Evolutionary conservation across 2,329 filamentous ascomycete genomes (phyloP).

Genomic region (Metarhizium rileyi): DNA sequence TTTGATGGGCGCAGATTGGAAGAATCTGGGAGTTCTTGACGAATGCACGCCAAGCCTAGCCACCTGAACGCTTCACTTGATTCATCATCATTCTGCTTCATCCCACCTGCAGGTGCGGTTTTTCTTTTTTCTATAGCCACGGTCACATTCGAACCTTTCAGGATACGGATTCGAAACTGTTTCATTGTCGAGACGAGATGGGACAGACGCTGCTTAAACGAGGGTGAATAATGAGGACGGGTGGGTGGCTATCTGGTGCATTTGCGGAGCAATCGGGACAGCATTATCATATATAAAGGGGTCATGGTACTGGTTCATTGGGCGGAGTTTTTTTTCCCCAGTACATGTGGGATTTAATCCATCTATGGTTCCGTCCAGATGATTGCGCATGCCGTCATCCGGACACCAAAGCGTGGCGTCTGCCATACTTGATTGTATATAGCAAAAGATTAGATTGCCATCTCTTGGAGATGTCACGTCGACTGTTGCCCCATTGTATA

Average conservation of each 20-base stretch:
- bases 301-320: constrained; percentile 1
- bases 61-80: not conserved
- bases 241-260: not conserved
- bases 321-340: constrained; percentile 9
- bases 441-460: not conserved
- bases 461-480: too few relatives aligned
- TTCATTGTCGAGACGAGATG: not conserved
- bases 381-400: not conserved
- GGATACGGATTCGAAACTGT: not conserved
- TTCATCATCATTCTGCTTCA: not conserved
- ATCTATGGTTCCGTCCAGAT: not conserved
- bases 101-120: not conserved
- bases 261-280: not conserved
- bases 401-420: not conserved
- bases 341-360: not conserved
- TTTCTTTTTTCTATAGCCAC: not conserved
- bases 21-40: not conserved
- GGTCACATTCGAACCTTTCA: not conserved
- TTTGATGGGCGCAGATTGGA: not conserved
- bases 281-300: not conserved
- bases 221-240: not conserved
- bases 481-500: too few relatives aligned
- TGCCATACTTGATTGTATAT: not conserved
- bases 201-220: not conserved
- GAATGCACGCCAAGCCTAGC: not conserved